Evolutionary conservation across 768 basidiomycete genomes (phyloP).

Genomic region (Leccinum imitatum): DNA sequence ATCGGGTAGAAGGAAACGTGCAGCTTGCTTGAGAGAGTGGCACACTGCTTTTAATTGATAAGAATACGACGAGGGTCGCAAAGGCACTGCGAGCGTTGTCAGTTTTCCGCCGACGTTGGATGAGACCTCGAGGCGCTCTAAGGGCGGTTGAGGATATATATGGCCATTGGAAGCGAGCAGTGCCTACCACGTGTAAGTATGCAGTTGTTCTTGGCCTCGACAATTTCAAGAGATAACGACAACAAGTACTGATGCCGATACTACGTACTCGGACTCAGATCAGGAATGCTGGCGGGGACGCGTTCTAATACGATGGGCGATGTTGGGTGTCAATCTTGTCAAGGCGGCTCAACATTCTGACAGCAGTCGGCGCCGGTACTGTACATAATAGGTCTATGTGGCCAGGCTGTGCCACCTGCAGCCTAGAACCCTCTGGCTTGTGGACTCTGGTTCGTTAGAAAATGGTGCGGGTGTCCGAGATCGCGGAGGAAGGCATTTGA

Average conservation of each 20-base stretch:
- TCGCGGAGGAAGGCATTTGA: neutral
- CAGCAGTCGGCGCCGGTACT: too few species aligned
- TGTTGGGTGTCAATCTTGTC: too few species aligned
- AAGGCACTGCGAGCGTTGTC: slow-evolving; percentile 15
- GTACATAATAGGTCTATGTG: too few species aligned
- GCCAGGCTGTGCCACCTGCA: neutral
- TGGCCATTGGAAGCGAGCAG: neutral
- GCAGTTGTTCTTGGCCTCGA: neutral
- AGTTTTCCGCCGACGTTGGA: slow-evolving; percentile 11
- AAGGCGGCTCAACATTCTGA: too few species aligned
- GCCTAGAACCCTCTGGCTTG: neutral
- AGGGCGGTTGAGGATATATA: slow-evolving; percentile 11
- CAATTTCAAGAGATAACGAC: neutral
- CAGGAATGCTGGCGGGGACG: too few species aligned
- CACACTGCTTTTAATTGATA: slow-evolving; percentile 14
- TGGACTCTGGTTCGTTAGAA: neutral
- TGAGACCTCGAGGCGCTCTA: slow-evolving; percentile 15
- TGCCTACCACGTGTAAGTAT: neutral
- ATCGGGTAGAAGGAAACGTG: slow-evolving; percentile 17
- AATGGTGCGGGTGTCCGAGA: neutral
- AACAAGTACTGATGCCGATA: too few species aligned
- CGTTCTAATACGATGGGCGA: too few species aligned
- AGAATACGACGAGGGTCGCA: slow-evolving; percentile 1
- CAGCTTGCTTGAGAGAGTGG: neutral
- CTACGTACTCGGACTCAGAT: too few species aligned